phyloP scores from a whole-genome alignment of 495 filamentous ascomycete species.

The Endocarpon pusillum region DNA sequence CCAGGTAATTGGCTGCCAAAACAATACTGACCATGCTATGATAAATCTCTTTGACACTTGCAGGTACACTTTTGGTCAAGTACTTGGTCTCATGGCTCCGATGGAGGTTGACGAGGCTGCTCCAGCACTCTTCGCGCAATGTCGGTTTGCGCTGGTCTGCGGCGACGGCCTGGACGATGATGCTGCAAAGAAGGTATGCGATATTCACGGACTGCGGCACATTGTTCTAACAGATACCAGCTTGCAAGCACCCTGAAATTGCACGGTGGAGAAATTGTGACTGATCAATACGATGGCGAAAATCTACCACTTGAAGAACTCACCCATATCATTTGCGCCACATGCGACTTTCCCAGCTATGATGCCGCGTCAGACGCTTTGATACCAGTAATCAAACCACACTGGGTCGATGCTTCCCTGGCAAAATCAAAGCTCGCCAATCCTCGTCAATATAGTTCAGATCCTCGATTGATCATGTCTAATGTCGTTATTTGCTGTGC shows the following conservation, averaged over 20 bases:
- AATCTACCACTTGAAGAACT: slow-evolving; percentile 37
- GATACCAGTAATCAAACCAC: slow-evolving; percentile 68
- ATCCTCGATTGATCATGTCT: slow-evolving; percentile 78
- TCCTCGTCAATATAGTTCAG: slow-evolving; percentile 70
- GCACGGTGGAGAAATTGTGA: slow-evolving; percentile 35
- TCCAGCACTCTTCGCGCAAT: slow-evolving; percentile 25
- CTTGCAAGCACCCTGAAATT: slow-evolving; percentile 24
- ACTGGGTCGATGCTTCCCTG: slow-evolving; percentile 60
- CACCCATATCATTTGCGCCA: slow-evolving; percentile 72
- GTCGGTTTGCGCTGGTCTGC: slow-evolving; percentile 24
- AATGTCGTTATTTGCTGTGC: slow-evolving; percentile 59
- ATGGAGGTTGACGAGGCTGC: slow-evolving; percentile 17
- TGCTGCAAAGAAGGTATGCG: slow-evolving; percentile 24
- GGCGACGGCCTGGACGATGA: slow-evolving; percentile 31
- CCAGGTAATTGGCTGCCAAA: too few species aligned
- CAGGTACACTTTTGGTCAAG: too few species aligned
- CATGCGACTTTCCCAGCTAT: slow-evolving; percentile 79
- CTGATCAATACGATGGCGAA: slow-evolving; percentile 26
- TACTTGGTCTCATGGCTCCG: slow-evolving; percentile 2
- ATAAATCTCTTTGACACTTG: too few species aligned
- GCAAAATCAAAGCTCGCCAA: slow-evolving; percentile 52
- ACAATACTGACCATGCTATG: too few species aligned
- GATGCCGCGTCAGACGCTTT: slow-evolving; percentile 47
- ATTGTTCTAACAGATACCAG: slow-evolving; percentile 10
- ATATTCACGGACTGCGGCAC: slow-evolving; percentile 7